phyloP scores from a whole-genome alignment of 495 filamentous ascomycete species.

The Mycothermus thermophilus region DNA sequence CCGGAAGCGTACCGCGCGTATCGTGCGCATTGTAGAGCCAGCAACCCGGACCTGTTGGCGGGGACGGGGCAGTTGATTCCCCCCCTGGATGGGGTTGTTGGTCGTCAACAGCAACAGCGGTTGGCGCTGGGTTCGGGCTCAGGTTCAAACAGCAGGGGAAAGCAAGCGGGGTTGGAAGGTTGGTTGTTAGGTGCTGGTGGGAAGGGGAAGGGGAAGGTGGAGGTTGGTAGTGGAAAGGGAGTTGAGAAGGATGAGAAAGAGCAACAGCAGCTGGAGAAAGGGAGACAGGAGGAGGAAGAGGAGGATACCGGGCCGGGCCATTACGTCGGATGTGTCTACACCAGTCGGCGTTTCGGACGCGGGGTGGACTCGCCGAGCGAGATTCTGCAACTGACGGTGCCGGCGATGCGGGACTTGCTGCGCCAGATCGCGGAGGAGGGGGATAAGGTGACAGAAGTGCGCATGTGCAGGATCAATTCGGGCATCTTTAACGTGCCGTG shows the following conservation, averaged over 20 bases:
- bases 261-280: not conserved
- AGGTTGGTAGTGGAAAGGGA: no score
- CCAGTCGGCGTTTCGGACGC: slow-evolving; percentile 7
- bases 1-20: slow-evolving; percentile 11
- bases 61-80: slow-evolving; percentile 15
- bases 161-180: no score
- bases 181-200: not conserved
- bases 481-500: slow-evolving; percentile 18
- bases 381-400: slow-evolving; percentile 10
- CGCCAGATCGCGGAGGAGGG: slow-evolving; percentile 6
- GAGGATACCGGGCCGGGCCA: slow-evolving; percentile 1
- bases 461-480: slow-evolving; percentile 19
- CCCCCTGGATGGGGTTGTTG: slow-evolving; percentile 3
- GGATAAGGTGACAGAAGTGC: slow-evolving; percentile 7
- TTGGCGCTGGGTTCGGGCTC: no score
- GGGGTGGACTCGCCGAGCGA: slow-evolving; percentile 7
- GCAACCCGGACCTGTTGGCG: slow-evolving; percentile 4
- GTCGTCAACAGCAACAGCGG: no score
- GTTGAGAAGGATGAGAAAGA: not conserved
- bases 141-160: no score
- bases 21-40: slow-evolving; percentile 9
- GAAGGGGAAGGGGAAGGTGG: not conserved
- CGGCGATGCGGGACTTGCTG: slow-evolving; percentile 14
- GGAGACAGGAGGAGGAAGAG: no score
- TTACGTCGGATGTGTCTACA: slow-evolving; percentile 20